Conservation (phyloP, 441 rosid genomes). For the Adansonia gregorii region DNA sequence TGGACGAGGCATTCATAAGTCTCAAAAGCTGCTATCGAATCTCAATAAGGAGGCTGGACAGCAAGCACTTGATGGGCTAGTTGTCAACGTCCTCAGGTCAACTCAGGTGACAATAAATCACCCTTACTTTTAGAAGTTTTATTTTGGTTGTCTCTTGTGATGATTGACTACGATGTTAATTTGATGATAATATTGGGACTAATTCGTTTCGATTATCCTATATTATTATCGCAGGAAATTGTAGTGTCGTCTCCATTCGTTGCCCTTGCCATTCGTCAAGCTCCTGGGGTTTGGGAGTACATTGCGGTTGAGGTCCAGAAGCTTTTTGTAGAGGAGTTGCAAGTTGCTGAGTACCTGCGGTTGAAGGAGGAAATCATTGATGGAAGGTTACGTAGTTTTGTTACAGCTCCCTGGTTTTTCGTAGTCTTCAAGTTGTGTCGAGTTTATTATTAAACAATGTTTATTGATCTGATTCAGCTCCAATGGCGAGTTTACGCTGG, state of each 20-base stretch:
- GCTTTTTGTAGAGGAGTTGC: constrained; percentile 78
- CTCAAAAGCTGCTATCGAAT: constrained; percentile 70
- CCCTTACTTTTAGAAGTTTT: neutral
- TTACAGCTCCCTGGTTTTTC: neutral
- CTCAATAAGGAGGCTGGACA: constrained; percentile 53
- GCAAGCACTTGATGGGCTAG: constrained; percentile 68
- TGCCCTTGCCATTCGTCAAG: constrained; percentile 87
- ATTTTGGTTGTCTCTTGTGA: constrained; percentile 1
- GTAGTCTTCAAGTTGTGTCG: neutral
- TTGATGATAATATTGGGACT: neutral
- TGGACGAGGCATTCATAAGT: constrained; percentile 86
- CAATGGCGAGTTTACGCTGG: constrained; percentile 83
- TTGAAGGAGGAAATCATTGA: constrained; percentile 92
- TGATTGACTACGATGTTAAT: neutral
- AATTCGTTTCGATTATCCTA: neutral
- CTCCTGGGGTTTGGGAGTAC: constrained; percentile 98
- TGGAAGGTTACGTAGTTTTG: constrained; percentile 56
- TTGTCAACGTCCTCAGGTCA: constrained; percentile 71
- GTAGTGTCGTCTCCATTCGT: constrained; percentile 88
- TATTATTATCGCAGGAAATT: constrained; percentile 64
- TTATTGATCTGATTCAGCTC: constrained; percentile 43
- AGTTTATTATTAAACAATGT: neutral
- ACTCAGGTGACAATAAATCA: constrained; percentile 55
- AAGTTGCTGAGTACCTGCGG: constrained; percentile 72
- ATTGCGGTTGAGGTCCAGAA: constrained; percentile 80